Evolutionary conservation across 1,284 basidiomycete genomes (phyloP).

Genomic region (Sphaerobolus stellatus): DNA sequence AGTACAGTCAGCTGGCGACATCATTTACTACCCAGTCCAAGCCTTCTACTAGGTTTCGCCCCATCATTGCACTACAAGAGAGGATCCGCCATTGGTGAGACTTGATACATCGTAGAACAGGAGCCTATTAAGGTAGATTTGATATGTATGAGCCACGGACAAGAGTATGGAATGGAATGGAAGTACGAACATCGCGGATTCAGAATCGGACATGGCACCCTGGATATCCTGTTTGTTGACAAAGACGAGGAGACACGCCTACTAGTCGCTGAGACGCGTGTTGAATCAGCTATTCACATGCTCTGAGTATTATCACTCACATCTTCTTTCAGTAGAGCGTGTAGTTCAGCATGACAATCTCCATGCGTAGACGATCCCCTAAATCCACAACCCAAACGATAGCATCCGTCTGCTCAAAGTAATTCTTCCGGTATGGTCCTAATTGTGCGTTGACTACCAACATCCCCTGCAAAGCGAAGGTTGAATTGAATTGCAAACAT

Average conservation of each 20-base stretch:
- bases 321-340: constrained; percentile 86
- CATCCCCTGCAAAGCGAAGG: constrained; percentile 89
- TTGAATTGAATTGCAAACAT: too few relatives aligned
- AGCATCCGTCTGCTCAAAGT: constrained; percentile 98
- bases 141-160: constrained; percentile 14
- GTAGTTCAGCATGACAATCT: constrained; percentile 88
- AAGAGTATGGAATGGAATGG: constrained; percentile 15
- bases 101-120: constrained; percentile 74
- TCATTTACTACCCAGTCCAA: constrained; percentile 95
- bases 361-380: constrained; percentile 84
- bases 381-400: constrained; percentile 99
- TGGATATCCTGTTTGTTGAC: constrained; percentile 99
- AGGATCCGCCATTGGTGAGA: constrained; percentile 91
- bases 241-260: constrained; percentile 93
- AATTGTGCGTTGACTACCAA: constrained; percentile 95
- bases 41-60: constrained; percentile 79
- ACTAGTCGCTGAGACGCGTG: constrained; percentile 67
- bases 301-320: constrained; percentile 48
- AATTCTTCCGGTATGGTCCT: constrained; percentile 98
- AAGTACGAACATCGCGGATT: constrained; percentile 71
- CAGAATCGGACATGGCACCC: constrained; percentile 78
- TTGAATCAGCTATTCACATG: constrained; percentile 15
- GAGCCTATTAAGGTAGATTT: constrained; percentile 50
- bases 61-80: constrained; percentile 90
- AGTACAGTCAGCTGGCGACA: constrained; percentile 80